These are phyloP conservation scores for Penicillium antarcticum DNA, from an alignment of 495 filamentous ascomycete genomes.

Conservation along the genomic window DNA sequence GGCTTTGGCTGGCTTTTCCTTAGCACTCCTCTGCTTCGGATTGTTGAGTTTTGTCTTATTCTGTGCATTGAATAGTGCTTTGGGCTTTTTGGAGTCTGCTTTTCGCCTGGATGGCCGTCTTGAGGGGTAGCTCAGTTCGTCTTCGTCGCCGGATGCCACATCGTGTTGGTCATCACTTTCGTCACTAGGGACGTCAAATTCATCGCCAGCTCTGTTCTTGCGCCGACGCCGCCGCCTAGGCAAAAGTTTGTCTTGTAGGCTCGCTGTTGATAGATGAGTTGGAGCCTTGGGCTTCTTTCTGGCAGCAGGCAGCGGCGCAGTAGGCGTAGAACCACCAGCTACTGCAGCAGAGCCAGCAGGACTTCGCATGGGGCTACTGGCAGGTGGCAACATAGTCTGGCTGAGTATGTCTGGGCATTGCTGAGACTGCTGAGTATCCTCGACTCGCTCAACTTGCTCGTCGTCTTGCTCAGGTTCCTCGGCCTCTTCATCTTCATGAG, in stretches of 20 bases:
- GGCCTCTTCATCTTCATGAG: not conserved
- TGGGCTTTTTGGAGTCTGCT: conserved; percentile 13
- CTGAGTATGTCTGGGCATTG: conserved; percentile 38
- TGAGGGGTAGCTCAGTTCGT: conserved; percentile 34
- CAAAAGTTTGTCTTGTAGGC: conserved; percentile 46
- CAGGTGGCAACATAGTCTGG: conserved; percentile 51
- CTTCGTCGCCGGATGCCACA: conserved; percentile 33
- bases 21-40: conserved; percentile 8
- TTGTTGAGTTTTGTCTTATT: conserved; percentile 14
- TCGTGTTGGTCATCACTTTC: conserved; percentile 38
- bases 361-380: conserved; percentile 52
- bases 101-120: conserved; percentile 22
- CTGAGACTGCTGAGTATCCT: conserved; percentile 8
- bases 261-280: conserved; percentile 42
- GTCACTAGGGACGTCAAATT: conserved; percentile 21
- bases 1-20: conserved; percentile 3
- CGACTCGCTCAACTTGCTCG: not conserved
- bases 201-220: conserved; percentile 12
- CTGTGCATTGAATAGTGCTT: conserved; percentile 12
- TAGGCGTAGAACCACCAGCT: conserved; percentile 9
- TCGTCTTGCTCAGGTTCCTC: not conserved
- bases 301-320: conserved; percentile 4
- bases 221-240: conserved; percentile 37
- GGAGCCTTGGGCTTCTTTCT: conserved; percentile 31
- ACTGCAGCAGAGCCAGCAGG: conserved; percentile 20